Conservation (phyloP, 345 rosid genomes). For the Arabidopsis arenosa region DNA sequence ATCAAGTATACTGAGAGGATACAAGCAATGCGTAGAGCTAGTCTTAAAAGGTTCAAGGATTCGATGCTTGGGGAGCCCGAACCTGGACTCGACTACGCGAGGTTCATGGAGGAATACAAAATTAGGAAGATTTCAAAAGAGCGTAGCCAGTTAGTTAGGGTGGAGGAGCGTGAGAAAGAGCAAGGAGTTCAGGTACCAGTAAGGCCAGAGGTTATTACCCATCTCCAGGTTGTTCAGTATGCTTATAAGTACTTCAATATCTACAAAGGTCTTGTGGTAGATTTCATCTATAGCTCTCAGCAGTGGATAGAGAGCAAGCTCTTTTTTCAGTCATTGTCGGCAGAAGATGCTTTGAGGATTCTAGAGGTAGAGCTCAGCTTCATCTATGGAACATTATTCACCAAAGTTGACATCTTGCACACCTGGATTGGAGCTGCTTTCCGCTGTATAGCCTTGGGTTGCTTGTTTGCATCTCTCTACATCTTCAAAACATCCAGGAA, state of each 20-base stretch:
- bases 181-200: not conserved
- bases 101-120: constrained; percentile 30
- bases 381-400: constrained; percentile 51
- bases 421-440: constrained; percentile 9
- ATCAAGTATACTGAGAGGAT: constrained; percentile 49
- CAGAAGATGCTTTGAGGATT: constrained; percentile 41
- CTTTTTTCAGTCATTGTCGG: not conserved
- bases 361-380: constrained; percentile 49
- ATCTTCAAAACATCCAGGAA: constrained; percentile 30
- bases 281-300: constrained; percentile 33
- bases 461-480: constrained; percentile 46
- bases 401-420: constrained; percentile 43
- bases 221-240: constrained; percentile 26
- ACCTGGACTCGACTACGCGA: constrained; percentile 23
- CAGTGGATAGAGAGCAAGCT: constrained; percentile 16
- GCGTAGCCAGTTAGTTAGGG: constrained; percentile 10
- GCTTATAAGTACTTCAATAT: constrained; percentile 40
- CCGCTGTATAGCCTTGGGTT: constrained; percentile 31
- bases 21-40: constrained; percentile 45
- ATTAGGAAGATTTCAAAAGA: not conserved
- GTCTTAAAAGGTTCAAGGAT: constrained; percentile 33
- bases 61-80: constrained; percentile 30
- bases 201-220: not conserved
- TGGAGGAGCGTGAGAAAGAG: not conserved
- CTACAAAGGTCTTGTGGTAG: constrained; percentile 49